phyloP scores from a whole-genome alignment of 2,329 filamentous ascomycete species.

The Alternaria longipes region DNA sequence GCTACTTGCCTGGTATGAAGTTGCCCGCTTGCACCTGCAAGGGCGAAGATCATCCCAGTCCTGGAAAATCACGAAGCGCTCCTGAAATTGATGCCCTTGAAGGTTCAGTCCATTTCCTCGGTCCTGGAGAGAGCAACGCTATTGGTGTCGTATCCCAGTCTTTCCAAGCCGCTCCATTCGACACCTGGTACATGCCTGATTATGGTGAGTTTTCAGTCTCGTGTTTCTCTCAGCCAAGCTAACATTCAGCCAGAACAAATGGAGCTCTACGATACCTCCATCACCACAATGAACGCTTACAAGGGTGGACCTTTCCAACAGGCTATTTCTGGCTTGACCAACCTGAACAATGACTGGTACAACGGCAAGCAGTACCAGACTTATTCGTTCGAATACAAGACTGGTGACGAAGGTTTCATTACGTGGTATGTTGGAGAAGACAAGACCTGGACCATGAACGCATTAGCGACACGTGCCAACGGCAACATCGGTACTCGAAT shows the following conservation, averaged over 20 bases:
- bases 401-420: constrained; percentile 67
- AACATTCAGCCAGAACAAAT: constrained; percentile 61
- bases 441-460: constrained; percentile 71
- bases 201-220: constrained; percentile 41
- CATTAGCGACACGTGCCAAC: constrained; percentile 69
- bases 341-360: constrained; percentile 67
- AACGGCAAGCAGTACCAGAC: constrained; percentile 64
- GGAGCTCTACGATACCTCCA: constrained; percentile 68
- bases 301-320: constrained; percentile 65
- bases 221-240: constrained; percentile 7
- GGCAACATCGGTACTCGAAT: constrained; percentile 73
- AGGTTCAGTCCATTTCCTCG: constrained; percentile 67
- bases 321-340: constrained; percentile 63
- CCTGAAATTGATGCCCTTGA: constrained; percentile 79
- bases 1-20: constrained; percentile 73
- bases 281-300: constrained; percentile 64
- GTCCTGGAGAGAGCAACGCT: constrained; percentile 59
- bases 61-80: constrained; percentile 70
- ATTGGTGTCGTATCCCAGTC: constrained; percentile 72
- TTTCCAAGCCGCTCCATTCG: constrained; percentile 74
- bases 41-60: constrained; percentile 70
- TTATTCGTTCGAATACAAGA: constrained; percentile 65
- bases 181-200: constrained; percentile 74
- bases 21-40: constrained; percentile 73
- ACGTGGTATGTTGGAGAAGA: constrained; percentile 74